A percentile compares a stretch with the other conserved stretches of the same genome.
Conservation (phyloP, 1,284 basidiomycete genomes). For the Exobasidium rhododendri region DNA sequence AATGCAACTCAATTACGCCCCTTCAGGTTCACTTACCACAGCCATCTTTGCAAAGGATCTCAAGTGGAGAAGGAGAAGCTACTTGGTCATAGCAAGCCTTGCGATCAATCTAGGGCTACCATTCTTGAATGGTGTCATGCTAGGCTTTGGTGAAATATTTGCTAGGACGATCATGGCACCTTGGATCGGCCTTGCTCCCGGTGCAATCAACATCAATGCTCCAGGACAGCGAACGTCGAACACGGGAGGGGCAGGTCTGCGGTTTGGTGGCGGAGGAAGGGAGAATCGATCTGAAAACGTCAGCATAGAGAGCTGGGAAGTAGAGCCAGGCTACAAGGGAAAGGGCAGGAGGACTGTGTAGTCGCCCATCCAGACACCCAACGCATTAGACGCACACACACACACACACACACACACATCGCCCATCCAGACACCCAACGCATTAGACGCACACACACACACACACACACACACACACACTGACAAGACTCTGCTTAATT, state of each 20-base stretch:
- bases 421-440: no score
- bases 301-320: background rate
- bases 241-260: background rate
- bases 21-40: slow-evolving; percentile 46
- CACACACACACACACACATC: no score
- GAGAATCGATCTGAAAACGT: background rate
- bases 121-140: slow-evolving; percentile 95
- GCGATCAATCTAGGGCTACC: slow-evolving; percentile 89
- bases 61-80: slow-evolving; percentile 26
- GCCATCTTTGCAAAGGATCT: slow-evolving; percentile 37
- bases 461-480: no score
- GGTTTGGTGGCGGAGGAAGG: background rate
- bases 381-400: no score
- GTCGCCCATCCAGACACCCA: no score
- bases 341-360: background rate
- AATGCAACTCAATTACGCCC: slow-evolving; percentile 16
- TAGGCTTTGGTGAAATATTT: slow-evolving; percentile 96
- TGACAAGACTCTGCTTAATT: no score
- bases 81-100: slow-evolving; percentile 68
- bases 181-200: slow-evolving; percentile 10
- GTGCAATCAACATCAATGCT: slow-evolving; percentile 9
- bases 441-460: no score
- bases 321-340: background rate
- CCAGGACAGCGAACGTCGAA: background rate
- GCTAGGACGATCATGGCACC: slow-evolving; percentile 75